Base-by-base conservation (phyloP, 148 eudicot genomes). In the Spergularia marina region DNA sequence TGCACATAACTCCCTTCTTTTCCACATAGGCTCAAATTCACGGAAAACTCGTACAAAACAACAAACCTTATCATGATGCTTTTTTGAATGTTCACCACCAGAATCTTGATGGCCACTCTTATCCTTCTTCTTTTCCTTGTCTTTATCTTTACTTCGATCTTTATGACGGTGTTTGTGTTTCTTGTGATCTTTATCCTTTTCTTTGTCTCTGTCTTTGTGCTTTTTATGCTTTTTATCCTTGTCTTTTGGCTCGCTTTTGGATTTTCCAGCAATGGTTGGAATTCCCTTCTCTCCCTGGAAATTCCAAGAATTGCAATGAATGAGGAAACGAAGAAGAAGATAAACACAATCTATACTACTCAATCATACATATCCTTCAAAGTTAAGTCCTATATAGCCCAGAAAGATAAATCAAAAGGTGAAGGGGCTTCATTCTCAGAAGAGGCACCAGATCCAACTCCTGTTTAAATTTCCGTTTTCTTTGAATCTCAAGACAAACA, bases 151-250 rank as follows among this genome's bases (percentile, higher is more conserved):
- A 74, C 91, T 90, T 74, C 89, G 91, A 76, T 92, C 99, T 85
- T 92, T 95, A 78, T 92, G 99, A 52, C 93, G 92, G 71, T 91
- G 99, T 78, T 88, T 92, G 84, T 85, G 95, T 87, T 92, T 96
- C 88, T 92, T 96, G 82, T 89, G 97, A 72, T 96, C 99, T 87
- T 82, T 92, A 70, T 96, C 96, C 84, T 88, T 92, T 78, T 95
- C 96, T 77, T 84, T 91, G 75, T 96, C 93, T 77, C 86, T 86
- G 81, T 89, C 91, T 85, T 84, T 91, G 83, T 89, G 94, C 72
- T 88, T 96, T 85, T 84, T 91, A 76, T 96, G 94, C 86, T 87
- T 95, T 83, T 80, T 88, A 61, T 96, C 98, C 87, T 92, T 96
- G 84, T 89, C 99, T 78, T 88, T 90, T 16, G 90, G 84, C 84